Evolutionary conservation across 2,329 filamentous ascomycete species (phyloP).

Genomic region (Pseudogymnoascus sp.): DNA sequence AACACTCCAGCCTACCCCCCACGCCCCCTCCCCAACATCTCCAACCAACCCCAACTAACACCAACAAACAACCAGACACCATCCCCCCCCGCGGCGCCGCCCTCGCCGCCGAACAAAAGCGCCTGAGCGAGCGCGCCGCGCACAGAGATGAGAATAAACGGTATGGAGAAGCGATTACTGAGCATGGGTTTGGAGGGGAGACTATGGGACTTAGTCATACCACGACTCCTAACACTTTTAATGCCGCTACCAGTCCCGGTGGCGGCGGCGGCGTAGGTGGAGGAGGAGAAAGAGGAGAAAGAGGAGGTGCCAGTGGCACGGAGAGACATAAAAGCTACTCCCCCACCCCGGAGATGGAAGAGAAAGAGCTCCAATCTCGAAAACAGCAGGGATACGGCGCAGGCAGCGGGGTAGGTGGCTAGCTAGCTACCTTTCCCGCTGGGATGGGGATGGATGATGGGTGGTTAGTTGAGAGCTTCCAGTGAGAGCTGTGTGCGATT

Average conservation of each 20-base stretch:
- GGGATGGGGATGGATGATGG: not conserved
- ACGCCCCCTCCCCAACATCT: not conserved
- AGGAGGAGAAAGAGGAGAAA: not conserved
- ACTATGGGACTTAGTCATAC: not conserved
- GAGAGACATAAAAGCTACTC: too few relatives aligned
- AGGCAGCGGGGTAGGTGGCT: not conserved
- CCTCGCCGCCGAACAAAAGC: not conserved
- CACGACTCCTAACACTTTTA: too few relatives aligned
- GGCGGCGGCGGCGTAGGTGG: not conserved
- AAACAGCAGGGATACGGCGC: not conserved
- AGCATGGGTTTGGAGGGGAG: slow-evolving; percentile 6
- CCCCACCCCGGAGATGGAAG: not conserved
- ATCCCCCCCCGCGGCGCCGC: not conserved
- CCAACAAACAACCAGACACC: not conserved
- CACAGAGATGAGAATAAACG: not conserved
- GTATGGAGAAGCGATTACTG: not conserved
- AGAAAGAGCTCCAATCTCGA: not conserved
- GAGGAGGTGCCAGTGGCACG: too few relatives aligned
- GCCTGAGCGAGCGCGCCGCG: not conserved
- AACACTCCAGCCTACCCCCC: not conserved
- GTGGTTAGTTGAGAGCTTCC: not conserved
- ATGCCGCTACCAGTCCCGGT: too few relatives aligned
- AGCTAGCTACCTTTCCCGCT: not conserved
- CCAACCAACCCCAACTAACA: not conserved
- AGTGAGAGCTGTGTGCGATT: not conserved